These are phyloP conservation scores for Xylaria cubensis DNA, from an alignment of 495 filamentous ascomycete genomes.

Conservation along the genomic window DNA sequence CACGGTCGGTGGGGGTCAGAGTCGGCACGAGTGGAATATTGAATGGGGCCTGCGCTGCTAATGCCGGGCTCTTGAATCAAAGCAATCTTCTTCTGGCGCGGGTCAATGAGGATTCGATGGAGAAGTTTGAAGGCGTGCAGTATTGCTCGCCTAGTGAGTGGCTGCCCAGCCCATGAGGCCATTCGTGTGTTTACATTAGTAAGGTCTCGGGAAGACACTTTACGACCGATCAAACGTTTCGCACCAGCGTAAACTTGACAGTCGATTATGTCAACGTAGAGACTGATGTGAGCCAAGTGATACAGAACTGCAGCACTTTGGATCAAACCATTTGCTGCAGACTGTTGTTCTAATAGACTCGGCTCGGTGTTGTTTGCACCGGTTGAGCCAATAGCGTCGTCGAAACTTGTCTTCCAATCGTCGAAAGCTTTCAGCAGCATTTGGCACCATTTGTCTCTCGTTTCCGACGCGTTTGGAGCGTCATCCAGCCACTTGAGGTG, in stretches of 20 bases:
- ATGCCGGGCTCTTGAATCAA: constrained; percentile 34
- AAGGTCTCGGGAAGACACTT: constrained; percentile 82
- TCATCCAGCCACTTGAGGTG: constrained; percentile 85
- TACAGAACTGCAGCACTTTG: constrained; percentile 88
- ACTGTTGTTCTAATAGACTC: constrained; percentile 45
- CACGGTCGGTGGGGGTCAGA: constrained; percentile 90
- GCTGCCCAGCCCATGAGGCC: constrained; percentile 82
- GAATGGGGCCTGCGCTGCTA: constrained; percentile 36
- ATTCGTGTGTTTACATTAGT: constrained; percentile 78
- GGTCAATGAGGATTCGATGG: constrained; percentile 73
- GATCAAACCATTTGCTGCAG: constrained; percentile 76
- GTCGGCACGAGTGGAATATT: constrained; percentile 85
- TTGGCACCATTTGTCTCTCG: constrained; percentile 86
- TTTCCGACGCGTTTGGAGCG: constrained; percentile 71
- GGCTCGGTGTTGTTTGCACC: constrained; percentile 46
- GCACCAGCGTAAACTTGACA: constrained; percentile 94
- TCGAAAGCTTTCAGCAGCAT: constrained; percentile 87
- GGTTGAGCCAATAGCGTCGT: constrained; percentile 63
- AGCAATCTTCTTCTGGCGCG: constrained; percentile 43
- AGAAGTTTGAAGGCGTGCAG: constrained; percentile 92
- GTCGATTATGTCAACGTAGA: constrained; percentile 93
- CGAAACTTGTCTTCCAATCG: constrained; percentile 92
- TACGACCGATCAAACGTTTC: constrained; percentile 80
- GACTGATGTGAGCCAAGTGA: constrained; percentile 92
- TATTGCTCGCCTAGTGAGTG: constrained; percentile 84